phyloP scores from a whole-genome alignment of 805 yeast species.

The Maudiozyma barnettii region DNA sequence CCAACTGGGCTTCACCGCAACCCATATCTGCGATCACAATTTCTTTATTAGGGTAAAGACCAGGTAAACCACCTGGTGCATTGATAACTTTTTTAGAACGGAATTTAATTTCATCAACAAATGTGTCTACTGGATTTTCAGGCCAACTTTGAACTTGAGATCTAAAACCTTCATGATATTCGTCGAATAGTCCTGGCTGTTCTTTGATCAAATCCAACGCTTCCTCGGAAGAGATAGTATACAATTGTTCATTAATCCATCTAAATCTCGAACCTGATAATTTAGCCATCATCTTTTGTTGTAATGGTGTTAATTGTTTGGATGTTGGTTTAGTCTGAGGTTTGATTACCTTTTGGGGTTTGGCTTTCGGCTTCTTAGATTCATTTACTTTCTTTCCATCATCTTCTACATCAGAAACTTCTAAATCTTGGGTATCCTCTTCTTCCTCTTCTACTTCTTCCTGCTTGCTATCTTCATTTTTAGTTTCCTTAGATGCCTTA shows the following conservation, averaged over 20 bases:
- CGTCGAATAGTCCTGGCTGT: constrained; percentile 85
- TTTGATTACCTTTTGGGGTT: constrained; percentile 5
- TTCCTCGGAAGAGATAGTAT: constrained; percentile 69
- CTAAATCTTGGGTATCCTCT: neutral
- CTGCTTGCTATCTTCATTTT: constrained; percentile 9
- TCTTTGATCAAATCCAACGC: constrained; percentile 65
- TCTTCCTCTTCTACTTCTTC: constrained; percentile 1
- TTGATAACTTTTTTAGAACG: constrained; percentile 60
- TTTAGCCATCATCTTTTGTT: constrained; percentile 91
- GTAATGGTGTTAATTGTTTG: constrained; percentile 65
- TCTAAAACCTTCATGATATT: constrained; percentile 90
- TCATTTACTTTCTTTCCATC: constrained; percentile 9
- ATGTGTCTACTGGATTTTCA: constrained; percentile 92
- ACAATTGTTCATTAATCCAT: constrained; percentile 97
- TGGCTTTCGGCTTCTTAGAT: constrained; percentile 4
- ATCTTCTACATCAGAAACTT: neutral
- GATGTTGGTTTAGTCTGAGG: constrained; percentile 12
- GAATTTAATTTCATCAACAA: constrained; percentile 58
- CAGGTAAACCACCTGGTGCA: constrained; percentile 96
- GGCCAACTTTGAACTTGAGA: constrained; percentile 97
- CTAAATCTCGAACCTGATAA: constrained; percentile 91
- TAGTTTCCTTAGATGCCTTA: constrained; percentile 6
- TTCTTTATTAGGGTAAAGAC: constrained; percentile 38
- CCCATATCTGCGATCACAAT: constrained; percentile 97
- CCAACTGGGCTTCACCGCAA: constrained; percentile 92